Conservation (phyloP, 257 asterid genomes). For the Orobanche coerulescens region DNA sequence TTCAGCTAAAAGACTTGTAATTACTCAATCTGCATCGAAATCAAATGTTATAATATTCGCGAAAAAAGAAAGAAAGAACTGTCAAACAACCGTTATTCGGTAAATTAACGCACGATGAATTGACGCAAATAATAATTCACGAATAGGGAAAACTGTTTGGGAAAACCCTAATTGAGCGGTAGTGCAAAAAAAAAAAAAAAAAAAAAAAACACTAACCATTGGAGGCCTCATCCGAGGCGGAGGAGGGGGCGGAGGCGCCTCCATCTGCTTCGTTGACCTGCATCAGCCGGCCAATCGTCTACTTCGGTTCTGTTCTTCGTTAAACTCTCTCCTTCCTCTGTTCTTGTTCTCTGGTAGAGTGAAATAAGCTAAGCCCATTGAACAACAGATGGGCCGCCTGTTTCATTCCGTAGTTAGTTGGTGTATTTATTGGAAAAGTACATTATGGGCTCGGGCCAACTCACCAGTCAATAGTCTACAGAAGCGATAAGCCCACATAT, state of each 20-base stretch:
- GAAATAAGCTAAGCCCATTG: no score
- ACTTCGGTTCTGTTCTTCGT: neutral
- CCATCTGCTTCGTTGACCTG: constrained; percentile 25
- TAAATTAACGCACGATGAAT: neutral
- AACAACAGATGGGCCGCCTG: no score
- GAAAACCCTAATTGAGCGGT: neutral
- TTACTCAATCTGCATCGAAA: neutral
- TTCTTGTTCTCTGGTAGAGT: neutral
- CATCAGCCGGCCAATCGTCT: constrained; percentile 19
- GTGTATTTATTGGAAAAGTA: no score
- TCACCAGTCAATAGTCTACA: no score
- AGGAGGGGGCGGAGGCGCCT: constrained; percentile 14
- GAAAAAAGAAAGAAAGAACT: neutral
- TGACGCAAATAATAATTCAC: neutral
- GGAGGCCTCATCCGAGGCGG: constrained; percentile 16
- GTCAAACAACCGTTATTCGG: neutral
- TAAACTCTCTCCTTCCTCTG: neutral
- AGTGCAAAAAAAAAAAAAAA: neutral
- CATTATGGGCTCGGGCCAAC: no score
- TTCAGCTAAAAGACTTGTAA: neutral
- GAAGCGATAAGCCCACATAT: no score
- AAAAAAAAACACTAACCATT: constrained; percentile 13
- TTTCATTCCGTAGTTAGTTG: no score
- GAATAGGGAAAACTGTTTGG: neutral
- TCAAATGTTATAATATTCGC: neutral